phyloP scores from a whole-genome alignment of 1,284 basidiomycete genomes.

The Trametes hirsuta region DNA sequence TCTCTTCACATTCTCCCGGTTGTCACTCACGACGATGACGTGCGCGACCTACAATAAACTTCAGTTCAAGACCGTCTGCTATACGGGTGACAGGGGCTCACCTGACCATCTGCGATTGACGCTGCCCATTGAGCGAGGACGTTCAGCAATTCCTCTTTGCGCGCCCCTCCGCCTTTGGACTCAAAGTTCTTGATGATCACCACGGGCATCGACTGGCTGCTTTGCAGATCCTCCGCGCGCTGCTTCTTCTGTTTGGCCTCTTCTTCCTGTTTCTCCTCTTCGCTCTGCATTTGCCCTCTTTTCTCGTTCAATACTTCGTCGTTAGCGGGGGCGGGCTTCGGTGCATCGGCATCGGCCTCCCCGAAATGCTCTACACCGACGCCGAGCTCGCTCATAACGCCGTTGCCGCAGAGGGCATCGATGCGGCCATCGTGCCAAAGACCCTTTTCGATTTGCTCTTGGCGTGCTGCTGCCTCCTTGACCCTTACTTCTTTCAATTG shows the following conservation, averaged over 20 bases:
- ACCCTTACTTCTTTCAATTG: slow-evolving; percentile 35
- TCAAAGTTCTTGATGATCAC: slow-evolving; percentile 84
- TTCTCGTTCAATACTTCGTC: slow-evolving; percentile 5
- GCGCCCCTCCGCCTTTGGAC: slow-evolving; percentile 58
- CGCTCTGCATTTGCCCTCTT: slow-evolving; percentile 20
- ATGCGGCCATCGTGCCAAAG: slow-evolving; percentile 83
- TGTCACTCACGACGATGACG: slow-evolving; percentile 90
- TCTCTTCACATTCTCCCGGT: slow-evolving; percentile 84
- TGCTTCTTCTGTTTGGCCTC: slow-evolving; percentile 37
- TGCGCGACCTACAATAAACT: slow-evolving; percentile 72
- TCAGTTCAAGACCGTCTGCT: slow-evolving; percentile 15
- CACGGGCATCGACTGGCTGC: slow-evolving; percentile 74
- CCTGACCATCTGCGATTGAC: slow-evolving; percentile 77
- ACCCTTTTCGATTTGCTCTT: slow-evolving; percentile 57
- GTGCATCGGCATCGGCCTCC: slow-evolving; percentile 40
- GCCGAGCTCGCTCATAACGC: slow-evolving; percentile 83
- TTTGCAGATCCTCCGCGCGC: slow-evolving; percentile 47
- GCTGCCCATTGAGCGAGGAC: slow-evolving; percentile 90
- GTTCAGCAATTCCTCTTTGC: slow-evolving; percentile 73
- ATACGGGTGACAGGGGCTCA: slow-evolving; percentile 34
- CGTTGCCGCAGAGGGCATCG: slow-evolving; percentile 82
- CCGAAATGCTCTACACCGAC: slow-evolving; percentile 68
- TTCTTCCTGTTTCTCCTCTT: slow-evolving; percentile 28
- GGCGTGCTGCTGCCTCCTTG: slow-evolving; percentile 41
- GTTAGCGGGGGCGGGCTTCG: slow-evolving; percentile 1